Evolutionary conservation across 805 yeast species (phyloP), one percentile per base, ranked within the genome.

Genomic region (Wickerhamomyces bisporus): DNA sequence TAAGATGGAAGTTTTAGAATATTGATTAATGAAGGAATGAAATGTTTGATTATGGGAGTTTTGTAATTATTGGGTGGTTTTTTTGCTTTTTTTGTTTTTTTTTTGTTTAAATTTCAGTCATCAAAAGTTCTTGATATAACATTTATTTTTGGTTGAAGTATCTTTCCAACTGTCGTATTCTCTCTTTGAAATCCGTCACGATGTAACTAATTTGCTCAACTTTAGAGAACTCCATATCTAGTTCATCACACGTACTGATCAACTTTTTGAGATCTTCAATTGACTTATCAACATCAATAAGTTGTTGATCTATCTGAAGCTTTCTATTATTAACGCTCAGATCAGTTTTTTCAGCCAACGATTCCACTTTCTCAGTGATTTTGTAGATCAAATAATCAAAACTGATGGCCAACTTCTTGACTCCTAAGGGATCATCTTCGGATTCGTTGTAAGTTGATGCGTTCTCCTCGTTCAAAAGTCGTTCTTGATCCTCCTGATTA

Each of bases 311-410:
- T 23, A 35, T 34, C 18, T 44, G 30, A 36, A 36, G 38, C 42
- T 58, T 41, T 50, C 57, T 26, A 49, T 58, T 6, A 50, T 54
- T 6, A 43, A 50, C 47, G 7, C 41, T 36, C 26, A 42, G 38
- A 50, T 49, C 50, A 5, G 74, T 61, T 60, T 70, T 50, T 42
- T 72, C 70, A 7, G 77, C 66, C 18, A 79, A 56, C 2, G 65
- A 60, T 17, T 68, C 59, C 6, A 82, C 68, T 37, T 71, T 68
- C 43, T 78, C 84, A 32, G 71, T 69, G 35, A 84, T 79, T 52
- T 75, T 77, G 60, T 65, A 79, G 53, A 82, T 54, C 28, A 84
- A 57, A 48, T 81, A 79, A 49, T 84, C 91, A 53, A 73, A 82
- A 37, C 71, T 73, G 18, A 80, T 62, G 1, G 84, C 75, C 30